A percentile compares a stretch with the other conserved stretches of the same genome.
Evolutionary conservation across 208 protist species (phyloP).

Genomic region (Leishmania braziliensis): DNA sequence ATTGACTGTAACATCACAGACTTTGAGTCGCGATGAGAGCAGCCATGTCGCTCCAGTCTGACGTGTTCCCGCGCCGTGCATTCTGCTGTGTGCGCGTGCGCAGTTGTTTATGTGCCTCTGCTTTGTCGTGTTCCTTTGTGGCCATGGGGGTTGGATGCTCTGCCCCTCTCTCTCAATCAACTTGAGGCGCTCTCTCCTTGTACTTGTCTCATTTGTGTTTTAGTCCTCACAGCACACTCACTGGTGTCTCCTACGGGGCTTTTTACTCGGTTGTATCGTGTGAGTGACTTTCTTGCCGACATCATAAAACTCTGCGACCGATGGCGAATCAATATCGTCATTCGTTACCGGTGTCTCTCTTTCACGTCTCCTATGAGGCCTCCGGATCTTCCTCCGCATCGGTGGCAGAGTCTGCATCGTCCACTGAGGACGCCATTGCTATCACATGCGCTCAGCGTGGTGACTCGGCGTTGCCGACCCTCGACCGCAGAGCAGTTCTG

Average conservation of each 20-base stretch:
- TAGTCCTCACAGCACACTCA: neutral
- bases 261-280: neutral
- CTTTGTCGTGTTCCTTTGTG: neutral
- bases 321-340: neutral
- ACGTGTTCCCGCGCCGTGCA: constrained; percentile 1
- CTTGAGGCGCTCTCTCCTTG: too few relatives aligned
- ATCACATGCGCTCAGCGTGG: neutral
- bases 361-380: neutral
- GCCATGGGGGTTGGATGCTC: too few relatives aligned
- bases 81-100: neutral
- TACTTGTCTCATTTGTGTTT: neutral
- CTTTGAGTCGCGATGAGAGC: constrained; percentile 14
- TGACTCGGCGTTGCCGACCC: neutral
- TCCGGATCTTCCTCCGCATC: neutral
- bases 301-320: neutral
- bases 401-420: neutral
- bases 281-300: neutral
- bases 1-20: constrained; percentile 11
- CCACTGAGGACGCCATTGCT: neutral
- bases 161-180: too few relatives aligned
- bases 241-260: neutral
- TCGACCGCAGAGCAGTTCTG: neutral
- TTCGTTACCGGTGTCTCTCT: neutral
- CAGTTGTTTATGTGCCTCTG: neutral
- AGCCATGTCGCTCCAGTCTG: constrained; percentile 8